Evolutionary conservation across 768 basidiomycete genomes (phyloP).

Genomic region (Mrakia frigida): DNA sequence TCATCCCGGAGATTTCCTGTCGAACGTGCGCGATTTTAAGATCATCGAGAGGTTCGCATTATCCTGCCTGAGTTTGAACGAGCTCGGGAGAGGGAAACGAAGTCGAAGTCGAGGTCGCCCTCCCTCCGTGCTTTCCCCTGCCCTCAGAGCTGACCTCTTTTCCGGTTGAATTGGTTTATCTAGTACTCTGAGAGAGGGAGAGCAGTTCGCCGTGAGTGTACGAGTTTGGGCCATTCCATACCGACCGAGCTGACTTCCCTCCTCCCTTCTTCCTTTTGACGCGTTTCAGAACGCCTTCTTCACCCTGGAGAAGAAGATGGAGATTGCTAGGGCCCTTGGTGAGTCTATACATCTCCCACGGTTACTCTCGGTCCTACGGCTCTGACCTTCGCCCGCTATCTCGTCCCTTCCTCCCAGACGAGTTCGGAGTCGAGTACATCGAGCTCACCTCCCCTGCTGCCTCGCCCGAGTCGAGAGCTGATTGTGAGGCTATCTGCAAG

Average conservation of each 20-base stretch:
- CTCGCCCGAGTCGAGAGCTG: constrained; percentile 85
- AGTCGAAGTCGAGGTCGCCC: too few relatives aligned
- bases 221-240: too few relatives aligned
- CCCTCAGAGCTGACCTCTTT: too few relatives aligned
- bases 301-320: constrained; percentile 98
- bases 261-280: not conserved
- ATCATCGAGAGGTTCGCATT: constrained; percentile 98
- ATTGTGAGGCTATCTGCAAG: constrained; percentile 99
- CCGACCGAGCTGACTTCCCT: constrained; percentile 56
- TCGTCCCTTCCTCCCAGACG: constrained; percentile 58
- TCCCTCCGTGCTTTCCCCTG: too few relatives aligned
- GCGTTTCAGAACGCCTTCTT: constrained; percentile 73
- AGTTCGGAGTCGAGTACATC: constrained; percentile 99
- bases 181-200: constrained; percentile 96
- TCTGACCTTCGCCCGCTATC: not conserved
- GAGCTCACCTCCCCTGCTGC: constrained; percentile 97
- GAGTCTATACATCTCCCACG: constrained; percentile 29
- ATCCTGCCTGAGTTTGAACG: too few relatives aligned
- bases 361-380: not conserved
- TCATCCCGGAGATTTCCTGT: constrained; percentile 31
- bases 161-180: too few relatives aligned
- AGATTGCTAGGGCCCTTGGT: constrained; percentile 80
- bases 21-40: constrained; percentile 64
- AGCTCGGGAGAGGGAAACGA: too few relatives aligned
- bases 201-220: constrained; percentile 80